Evolutionary conservation across 1,284 basidiomycete species (phyloP).

Genomic region (Puccinia triticina): DNA sequence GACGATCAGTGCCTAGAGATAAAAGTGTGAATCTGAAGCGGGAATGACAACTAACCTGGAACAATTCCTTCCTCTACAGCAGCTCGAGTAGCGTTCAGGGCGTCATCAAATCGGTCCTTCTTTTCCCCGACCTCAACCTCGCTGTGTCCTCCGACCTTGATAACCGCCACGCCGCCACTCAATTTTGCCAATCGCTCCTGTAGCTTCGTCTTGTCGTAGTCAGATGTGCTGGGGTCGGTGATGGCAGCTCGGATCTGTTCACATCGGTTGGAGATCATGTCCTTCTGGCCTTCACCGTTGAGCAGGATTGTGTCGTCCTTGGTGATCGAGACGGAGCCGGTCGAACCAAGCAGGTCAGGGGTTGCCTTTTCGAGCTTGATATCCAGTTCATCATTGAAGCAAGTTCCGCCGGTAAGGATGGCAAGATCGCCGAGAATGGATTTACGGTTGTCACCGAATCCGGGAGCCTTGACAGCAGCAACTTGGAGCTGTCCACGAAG

Average conservation of each 20-base stretch:
- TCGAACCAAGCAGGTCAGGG: slow-evolving; percentile 84
- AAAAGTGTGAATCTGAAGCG: not conserved
- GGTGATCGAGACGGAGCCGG: slow-evolving; percentile 89
- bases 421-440: slow-evolving; percentile 94
- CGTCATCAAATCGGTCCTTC: slow-evolving; percentile 99
- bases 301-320: slow-evolving; percentile 98
- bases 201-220: slow-evolving; percentile 93
- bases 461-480: slow-evolving; percentile 91
- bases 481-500: slow-evolving; percentile 94
- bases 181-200: slow-evolving; percentile 97
- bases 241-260: slow-evolving; percentile 90
- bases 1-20: slow-evolving; percentile 63
- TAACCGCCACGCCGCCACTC: slow-evolving; percentile 93
- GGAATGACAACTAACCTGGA: slow-evolving; percentile 72
- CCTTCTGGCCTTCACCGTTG: slow-evolving; percentile 87
- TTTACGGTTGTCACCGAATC: slow-evolving; percentile 99
- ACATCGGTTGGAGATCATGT: slow-evolving; percentile 81
- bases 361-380: slow-evolving; percentile 94
- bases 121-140: slow-evolving; percentile 99
- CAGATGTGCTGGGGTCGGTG: slow-evolving; percentile 79
- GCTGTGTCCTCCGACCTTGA: slow-evolving; percentile 90
- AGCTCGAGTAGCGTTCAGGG: slow-evolving; percentile 92
- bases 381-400: slow-evolving; percentile 97
- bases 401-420: slow-evolving; percentile 94
- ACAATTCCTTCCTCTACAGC: slow-evolving; percentile 98